A percentile compares a stretch with the other conserved stretches of the same genome.
These are phyloP conservation scores for Exophiala mesophila DNA, from an alignment of 2,329 filamentous ascomycete genomes.

Conservation along the genomic window DNA sequence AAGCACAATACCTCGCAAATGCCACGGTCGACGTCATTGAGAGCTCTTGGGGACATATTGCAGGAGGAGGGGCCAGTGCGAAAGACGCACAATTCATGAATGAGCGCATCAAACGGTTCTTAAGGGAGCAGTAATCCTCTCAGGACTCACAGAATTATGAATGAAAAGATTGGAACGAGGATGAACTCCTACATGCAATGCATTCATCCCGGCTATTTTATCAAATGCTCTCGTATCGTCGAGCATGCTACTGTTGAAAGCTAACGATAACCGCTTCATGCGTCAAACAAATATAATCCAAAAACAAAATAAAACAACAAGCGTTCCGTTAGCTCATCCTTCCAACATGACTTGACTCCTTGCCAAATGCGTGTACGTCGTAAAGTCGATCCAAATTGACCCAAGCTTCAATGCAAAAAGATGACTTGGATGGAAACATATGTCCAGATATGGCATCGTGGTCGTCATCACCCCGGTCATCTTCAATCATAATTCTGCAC, in stretches of 20 bases:
- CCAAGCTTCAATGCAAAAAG: too few relatives aligned
- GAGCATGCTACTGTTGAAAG: too few relatives aligned
- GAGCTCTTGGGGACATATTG: constrained; percentile 32
- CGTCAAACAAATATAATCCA: neutral
- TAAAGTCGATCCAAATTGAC: too few relatives aligned
- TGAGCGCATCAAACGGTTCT: constrained; percentile 24
- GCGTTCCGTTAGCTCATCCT: neutral
- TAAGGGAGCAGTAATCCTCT: too few relatives aligned
- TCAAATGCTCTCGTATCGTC: too few relatives aligned
- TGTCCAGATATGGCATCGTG: neutral
- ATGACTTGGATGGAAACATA: neutral
- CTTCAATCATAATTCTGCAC: constrained; percentile 43
- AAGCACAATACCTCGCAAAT: constrained; percentile 21
- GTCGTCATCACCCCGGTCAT: too few relatives aligned
- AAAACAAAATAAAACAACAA: neutral
- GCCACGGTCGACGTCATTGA: constrained; percentile 29
- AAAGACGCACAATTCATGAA: constrained; percentile 31
- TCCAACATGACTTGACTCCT: constrained; percentile 7
- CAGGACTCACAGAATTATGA: too few relatives aligned
- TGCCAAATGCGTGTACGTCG: constrained; percentile 9
- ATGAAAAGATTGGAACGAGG: neutral
- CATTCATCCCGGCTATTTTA: too few relatives aligned
- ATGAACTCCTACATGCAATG: too few relatives aligned
- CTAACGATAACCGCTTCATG: neutral
- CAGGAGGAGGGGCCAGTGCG: constrained; percentile 28